phyloP scores from a whole-genome alignment of 176 grass and related monocot species.

The Oryza punctata region DNA sequence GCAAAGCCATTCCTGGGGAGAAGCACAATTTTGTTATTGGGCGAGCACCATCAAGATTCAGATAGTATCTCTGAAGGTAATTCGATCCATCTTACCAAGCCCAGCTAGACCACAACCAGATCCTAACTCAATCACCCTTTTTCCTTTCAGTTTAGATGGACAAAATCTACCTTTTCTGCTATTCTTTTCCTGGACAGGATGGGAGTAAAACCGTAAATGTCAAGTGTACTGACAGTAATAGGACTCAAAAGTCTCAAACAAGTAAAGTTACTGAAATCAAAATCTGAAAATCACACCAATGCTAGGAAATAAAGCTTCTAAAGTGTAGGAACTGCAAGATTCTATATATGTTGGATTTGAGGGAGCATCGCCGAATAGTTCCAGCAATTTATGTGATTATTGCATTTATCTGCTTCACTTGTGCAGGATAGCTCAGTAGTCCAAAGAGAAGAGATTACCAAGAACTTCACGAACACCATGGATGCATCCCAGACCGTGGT shows the following conservation, averaged over 20 bases:
- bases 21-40: not conserved
- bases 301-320: constrained; percentile 7
- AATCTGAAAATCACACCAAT: not conserved
- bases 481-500: constrained; percentile 98
- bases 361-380: not conserved
- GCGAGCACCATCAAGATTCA: not conserved
- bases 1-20: constrained; percentile 78
- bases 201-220: not conserved
- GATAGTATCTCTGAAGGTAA: not conserved
- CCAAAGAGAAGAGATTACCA: constrained; percentile 49
- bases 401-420: not conserved
- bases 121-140: constrained; percentile 84
- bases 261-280: not conserved
- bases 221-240: not conserved
- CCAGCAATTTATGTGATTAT: not conserved
- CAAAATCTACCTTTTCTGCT: constrained; percentile 92
- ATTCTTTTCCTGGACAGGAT: constrained; percentile 77
- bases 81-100: constrained; percentile 52
- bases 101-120: constrained; percentile 95
- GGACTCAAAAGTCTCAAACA: not conserved
- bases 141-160: constrained; percentile 82
- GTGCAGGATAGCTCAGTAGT: not conserved
- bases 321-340: not conserved
- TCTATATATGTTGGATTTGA: not conserved
- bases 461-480: constrained; percentile 92